Evolutionary conservation across 2,329 filamentous ascomycete species (phyloP).

Genomic region (Ceratocystis alfenasii): DNA sequence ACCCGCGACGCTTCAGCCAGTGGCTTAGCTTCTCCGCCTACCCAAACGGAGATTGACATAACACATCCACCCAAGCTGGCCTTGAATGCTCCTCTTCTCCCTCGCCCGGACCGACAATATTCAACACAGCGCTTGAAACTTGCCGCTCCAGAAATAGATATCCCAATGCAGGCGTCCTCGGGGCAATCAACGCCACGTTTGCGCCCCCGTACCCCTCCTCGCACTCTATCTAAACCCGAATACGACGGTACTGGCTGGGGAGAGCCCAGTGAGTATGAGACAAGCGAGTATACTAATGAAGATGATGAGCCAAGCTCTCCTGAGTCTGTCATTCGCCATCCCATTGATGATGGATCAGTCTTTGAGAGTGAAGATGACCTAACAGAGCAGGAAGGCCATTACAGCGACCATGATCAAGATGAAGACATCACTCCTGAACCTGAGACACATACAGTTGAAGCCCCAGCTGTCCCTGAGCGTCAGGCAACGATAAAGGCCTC

Average conservation of each 20-base stretch:
- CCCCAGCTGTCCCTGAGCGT: conserved; percentile 62
- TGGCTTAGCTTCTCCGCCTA: conserved; percentile 16
- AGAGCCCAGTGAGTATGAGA: conserved; percentile 34
- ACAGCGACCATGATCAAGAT: conserved; percentile 24
- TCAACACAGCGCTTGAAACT: conserved; percentile 8
- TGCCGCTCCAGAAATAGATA: not conserved
- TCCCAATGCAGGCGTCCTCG: not conserved
- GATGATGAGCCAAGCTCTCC: conserved; percentile 60
- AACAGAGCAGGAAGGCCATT: conserved; percentile 27
- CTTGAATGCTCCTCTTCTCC: conserved; percentile 28
- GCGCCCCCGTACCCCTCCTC: conserved; percentile 35
- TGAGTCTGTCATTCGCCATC: conserved; percentile 79
- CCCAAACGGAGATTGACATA: conserved; percentile 20
- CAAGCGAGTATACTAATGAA: conserved; percentile 27
- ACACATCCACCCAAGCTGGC: conserved; percentile 23
- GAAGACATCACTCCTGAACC: conserved; percentile 24
- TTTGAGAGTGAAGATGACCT: conserved; percentile 27
- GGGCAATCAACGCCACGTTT: conserved; percentile 27
- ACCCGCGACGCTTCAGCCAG: conserved; percentile 21
- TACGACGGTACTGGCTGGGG: conserved; percentile 54
- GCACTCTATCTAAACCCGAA: conserved; percentile 43
- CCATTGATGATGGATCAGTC: conserved; percentile 34
- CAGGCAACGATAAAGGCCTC: conserved; percentile 81
- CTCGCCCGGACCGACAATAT: conserved; percentile 16
- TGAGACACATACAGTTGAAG: conserved; percentile 38